Base-by-base conservation (phyloP, 1,139 yeast genomes). In the Debaryomycetaceae sp. region DNA sequence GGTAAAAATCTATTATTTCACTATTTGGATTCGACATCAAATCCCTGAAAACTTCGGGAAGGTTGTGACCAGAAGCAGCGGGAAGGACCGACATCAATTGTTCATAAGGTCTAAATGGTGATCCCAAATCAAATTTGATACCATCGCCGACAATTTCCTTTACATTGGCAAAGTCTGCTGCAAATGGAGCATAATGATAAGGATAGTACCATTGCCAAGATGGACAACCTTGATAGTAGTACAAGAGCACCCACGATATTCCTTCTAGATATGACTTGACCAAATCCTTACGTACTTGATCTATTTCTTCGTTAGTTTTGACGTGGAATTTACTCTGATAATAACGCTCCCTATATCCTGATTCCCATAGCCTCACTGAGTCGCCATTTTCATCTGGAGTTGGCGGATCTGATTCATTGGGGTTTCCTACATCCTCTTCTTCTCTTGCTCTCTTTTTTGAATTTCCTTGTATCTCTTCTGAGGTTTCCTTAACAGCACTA, bases 141-240 rank as follows among this genome's bases (percentile, higher is more conserved):
- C 83, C 73, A 33, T 84, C 61, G 1, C 76, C 73, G 9, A 70
- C 59, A 11, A 70, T 56, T 4, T 60, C 67, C 15, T 56, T 53
- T 34, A 89, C 64, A 37, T 81, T 77, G 4, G 63, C 68, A 54
- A 94, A 85, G 59, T 94, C 99, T 6, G 85, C 75, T 0, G 98
- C 98, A 71, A 92, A 89, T 15, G 99, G 99, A 0, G 98, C 98
- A 65, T 94, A 94, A 59, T 94, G 98, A 58, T 83, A 92, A 0
- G 98, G 98, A 54, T 84, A 94, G 61, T 80, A 94, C 98, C 98
- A 94, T 42, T 83, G 85, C 99, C 99, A 94, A 0, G 98, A 91
- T 0, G 96, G 95, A 65, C 98, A 92, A 3, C 97, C 98, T 65
- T 92, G 98, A 59, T 87, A 92, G 64, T 94, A 94, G 61, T 94